These are phyloP conservation scores for Hypholoma fasciculare DNA, from an alignment of 768 basidiomycete species.

Conservation along the genomic window DNA sequence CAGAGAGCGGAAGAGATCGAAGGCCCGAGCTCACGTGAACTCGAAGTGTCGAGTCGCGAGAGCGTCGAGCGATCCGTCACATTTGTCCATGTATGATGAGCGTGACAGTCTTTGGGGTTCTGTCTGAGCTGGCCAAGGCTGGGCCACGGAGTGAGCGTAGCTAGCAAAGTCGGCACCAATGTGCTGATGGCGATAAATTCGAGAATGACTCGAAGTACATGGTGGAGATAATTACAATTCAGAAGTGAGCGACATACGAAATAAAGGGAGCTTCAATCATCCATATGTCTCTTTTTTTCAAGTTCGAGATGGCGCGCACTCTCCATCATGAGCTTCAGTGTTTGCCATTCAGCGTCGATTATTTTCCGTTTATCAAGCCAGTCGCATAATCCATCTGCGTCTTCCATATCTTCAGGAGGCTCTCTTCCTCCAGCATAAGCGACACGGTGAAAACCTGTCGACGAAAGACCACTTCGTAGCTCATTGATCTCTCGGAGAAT, in stretches of 20 bases:
- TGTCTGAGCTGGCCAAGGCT: background rate
- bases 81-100: too few relatives aligned
- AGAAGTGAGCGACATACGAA: too few relatives aligned
- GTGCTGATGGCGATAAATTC: background rate
- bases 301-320: constrained; percentile 65
- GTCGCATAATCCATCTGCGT: constrained; percentile 80
- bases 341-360: constrained; percentile 71
- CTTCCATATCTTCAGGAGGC: constrained; percentile 65
- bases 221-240: background rate
- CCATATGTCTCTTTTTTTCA: constrained; percentile 37
- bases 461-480: constrained; percentile 38
- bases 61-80: too few relatives aligned
- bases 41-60: too few relatives aligned
- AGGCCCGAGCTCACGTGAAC: too few relatives aligned
- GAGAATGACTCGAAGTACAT: background rate
- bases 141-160: background rate
- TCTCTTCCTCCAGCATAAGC: constrained; percentile 51
- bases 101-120: background rate
- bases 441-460: constrained; percentile 55
- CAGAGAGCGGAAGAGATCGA: too few relatives aligned
- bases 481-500: constrained; percentile 60
- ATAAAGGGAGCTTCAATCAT: constrained; percentile 6
- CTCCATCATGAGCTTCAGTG: constrained; percentile 73
- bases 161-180: background rate
- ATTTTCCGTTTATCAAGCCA: constrained; percentile 75